Evolutionary conservation across 1,284 basidiomycete species (phyloP).

Genomic region (Pholiota adiposa): DNA sequence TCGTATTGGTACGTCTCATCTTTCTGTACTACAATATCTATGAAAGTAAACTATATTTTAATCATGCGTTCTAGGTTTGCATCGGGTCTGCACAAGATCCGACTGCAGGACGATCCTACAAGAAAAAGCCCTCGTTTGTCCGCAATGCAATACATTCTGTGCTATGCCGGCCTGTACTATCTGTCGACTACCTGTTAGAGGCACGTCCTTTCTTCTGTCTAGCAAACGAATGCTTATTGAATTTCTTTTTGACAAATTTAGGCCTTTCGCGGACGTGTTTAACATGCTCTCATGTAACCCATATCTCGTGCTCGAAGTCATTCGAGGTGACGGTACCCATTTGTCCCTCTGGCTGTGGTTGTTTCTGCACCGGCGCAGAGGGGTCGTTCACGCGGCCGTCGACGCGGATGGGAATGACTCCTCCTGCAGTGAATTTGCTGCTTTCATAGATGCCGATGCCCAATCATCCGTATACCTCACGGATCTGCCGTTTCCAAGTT

Average conservation of each 20-base stretch:
- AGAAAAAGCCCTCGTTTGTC: conserved; percentile 46
- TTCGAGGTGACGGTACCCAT: conserved; percentile 43
- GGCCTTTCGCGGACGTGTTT: conserved; percentile 75
- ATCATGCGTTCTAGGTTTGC: conserved; percentile 31
- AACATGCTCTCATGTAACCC: conserved; percentile 68
- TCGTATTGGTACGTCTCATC: conserved; percentile 39
- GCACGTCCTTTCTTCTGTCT: conserved; percentile 39
- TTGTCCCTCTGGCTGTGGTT: conserved; percentile 70
- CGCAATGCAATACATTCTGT: conserved; percentile 49
- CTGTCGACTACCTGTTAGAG: conserved; percentile 81
- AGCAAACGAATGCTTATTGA: neutral
- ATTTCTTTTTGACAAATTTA: conserved; percentile 34
- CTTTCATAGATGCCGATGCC: neutral
- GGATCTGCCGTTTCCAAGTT: too few relatives aligned
- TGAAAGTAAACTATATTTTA: conserved; percentile 30
- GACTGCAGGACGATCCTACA: conserved; percentile 31
- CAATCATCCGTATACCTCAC: too few relatives aligned
- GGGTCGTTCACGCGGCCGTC: conserved; percentile 28
- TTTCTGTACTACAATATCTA: neutral
- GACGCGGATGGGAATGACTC: conserved; percentile 26
- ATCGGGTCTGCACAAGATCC: conserved; percentile 36
- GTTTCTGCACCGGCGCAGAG: conserved; percentile 48
- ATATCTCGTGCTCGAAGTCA: conserved; percentile 65
- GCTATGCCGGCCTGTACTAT: conserved; percentile 64
- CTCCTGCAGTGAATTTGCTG: conserved; percentile 15